Percentiles rank a stretch among this genome's conserved stretches.
Evolutionary conservation across 176 grass and related monocot genomes (phyloP).

Genomic region (Hordeum vulgare): MorexV3_pseudomolecules_assembly NC_058520.1:543211018-543211517

Average conservation of each 20-base stretch:
- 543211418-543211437: too few relatives aligned
- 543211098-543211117: neutral
- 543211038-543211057: neutral
- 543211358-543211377: too few relatives aligned
- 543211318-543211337: conserved; percentile 8
- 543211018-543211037: neutral
- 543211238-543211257: conserved; percentile 58
- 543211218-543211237: conserved; percentile 34
- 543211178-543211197: conserved; percentile 63
- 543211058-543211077: neutral
- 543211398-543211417: too few relatives aligned
- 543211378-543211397: too few relatives aligned
- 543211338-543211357: conserved; percentile 39
- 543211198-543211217: conserved; percentile 42
- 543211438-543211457: too few relatives aligned
- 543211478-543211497: too few relatives aligned
- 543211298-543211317: conserved; percentile 47
- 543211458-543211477: too few relatives aligned
- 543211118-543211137: neutral
- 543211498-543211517: too few relatives aligned
- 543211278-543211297: conserved; percentile 62
- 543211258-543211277: conserved; percentile 66
- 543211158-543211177: conserved; percentile 36
- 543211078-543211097: neutral
- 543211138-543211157: neutral